Base-by-base conservation (phyloP, 106 monocot genomes). In the Amphibolis antarctica region DNA sequence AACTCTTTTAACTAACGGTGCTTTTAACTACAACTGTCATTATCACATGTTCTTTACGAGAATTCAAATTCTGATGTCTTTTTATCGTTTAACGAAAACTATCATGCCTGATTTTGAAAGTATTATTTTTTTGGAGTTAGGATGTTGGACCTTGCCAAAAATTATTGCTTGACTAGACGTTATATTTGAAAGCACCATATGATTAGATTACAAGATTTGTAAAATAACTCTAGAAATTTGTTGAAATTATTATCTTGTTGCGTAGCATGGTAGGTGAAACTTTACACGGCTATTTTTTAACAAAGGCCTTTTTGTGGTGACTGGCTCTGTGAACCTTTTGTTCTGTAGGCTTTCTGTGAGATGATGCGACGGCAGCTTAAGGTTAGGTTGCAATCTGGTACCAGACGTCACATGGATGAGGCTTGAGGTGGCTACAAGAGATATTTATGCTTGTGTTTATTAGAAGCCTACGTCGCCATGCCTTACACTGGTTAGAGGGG, bases 351-450 rank as follows among this genome's bases (percentile, higher is more conserved):
- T 21, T 63, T 46, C 15, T 46, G 10, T 22, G 63, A 63, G 44
- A 63, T 63, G 63, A 28, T 63, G 44, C 63, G 63, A 0, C n/a
- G 22, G 45, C 63, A 63, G 12, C 46, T 63, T 5, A 44, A 23
- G 13, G 4, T 19, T 0, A n/a, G 63, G 6, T 46, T 63, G 23
- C 46, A 63, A 22, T 44, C 45, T 45, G 46, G n/a, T n/a, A n/a
- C n/a, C n/a, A n/a, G n/a, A n/a, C n/a, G n/a, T n/a, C n/a, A n/a
- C n/a, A n/a, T n/a, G n/a, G n/a, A n/a, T n/a, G n/a, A n/a, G n/a
- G n/a, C n/a, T n/a, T n/a, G n/a, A n/a, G n/a, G n/a, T n/a, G n/a
- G n/a, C n/a, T n/a, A n/a, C n/a, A n/a, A n/a, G n/a, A n/a, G n/a
- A n/a, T n/a, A n/a, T n/a, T n/a, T n/a, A n/a, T n/a, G n/a, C n/a